Evolutionary conservation across 768 basidiomycete genomes (phyloP).

Genomic region (Mycena maculata): DNA sequence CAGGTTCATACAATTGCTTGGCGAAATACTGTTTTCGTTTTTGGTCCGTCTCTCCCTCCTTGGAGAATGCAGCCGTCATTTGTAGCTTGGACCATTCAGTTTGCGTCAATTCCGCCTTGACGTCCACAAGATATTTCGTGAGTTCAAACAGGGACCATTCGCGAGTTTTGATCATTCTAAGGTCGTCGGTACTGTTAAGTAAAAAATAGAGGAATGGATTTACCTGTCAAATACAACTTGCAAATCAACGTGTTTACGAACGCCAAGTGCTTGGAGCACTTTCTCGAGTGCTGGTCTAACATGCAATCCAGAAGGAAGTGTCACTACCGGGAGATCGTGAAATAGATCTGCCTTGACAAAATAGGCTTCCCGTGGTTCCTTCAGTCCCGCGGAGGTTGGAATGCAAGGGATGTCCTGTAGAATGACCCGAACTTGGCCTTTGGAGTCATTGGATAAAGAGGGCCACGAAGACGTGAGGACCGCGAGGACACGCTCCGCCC

Average conservation of each 20-base stretch:
- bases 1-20: conserved; percentile 86
- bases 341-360: conserved; percentile 90
- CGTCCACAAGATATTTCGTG: conserved; percentile 87
- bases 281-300: conserved; percentile 82
- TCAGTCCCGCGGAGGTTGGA: conserved; percentile 81
- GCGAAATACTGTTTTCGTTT: conserved; percentile 69
- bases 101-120: conserved; percentile 63
- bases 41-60: conserved; percentile 52
- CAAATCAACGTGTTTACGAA: conserved; percentile 91
- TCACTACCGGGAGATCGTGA: conserved; percentile 86
- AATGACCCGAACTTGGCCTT: conserved; percentile 59
- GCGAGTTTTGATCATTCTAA: conserved; percentile 88
- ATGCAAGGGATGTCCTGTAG: conserved; percentile 69
- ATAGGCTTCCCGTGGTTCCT: conserved; percentile 78
- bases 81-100: conserved; percentile 62
- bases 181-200: conserved; percentile 1
- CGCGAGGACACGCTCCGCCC: conserved; percentile 84
- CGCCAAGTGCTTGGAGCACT: conserved; percentile 78
- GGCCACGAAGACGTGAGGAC: conserved; percentile 81
- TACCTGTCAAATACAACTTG: conserved; percentile 93
- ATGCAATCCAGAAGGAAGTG: conserved; percentile 68
- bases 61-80: conserved; percentile 84
- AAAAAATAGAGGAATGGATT: conserved; percentile 18
- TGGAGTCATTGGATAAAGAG: conserved; percentile 61
- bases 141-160: conserved; percentile 91